Evolutionary conservation across 345 rosid species (phyloP), one percentile per base, ranked within the genome.

Genomic region (Salix brachista): DNA sequence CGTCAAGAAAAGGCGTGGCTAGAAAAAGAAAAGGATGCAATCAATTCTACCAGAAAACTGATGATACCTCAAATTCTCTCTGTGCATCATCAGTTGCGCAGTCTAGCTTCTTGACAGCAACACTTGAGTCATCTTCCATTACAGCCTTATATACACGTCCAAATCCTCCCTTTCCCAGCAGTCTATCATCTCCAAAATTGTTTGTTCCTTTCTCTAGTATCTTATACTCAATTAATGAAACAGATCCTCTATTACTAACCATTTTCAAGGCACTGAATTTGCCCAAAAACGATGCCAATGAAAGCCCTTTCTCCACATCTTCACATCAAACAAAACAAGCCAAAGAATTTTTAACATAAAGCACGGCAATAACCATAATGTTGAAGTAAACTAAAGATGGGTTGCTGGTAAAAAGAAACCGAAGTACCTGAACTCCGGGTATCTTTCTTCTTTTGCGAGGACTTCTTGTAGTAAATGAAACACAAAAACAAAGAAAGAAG

Each of bases 91-190:
- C 91, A 81, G 62, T 87, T 65, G 37, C 81, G 78, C 93, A 92
- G 76, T 93, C 87, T 70, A 91, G 82, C 79, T 92, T 96, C 89
- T 96, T 96, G 61, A 96, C 97, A 14, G 99, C 98, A 70, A 90
- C 91, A 65, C 34, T 73, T 70, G 81, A 73, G 79, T 78, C 82
- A 78, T 88, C 87, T 1, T 93, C 98, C 81, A 96, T 73, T 11
- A 74, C 79, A 69, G 94, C 94, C 79, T 85, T 84, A 78, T 91
- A 96, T 70, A 96, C 99, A 76, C 87, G 84, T 54, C 98, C 99
- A 79, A 96, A 96, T 78, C 92, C 99, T 34, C 99, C 99, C 80
- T 80, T 86, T 32, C 99, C 99, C 87, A 96, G 74, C 41, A 90
- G 83, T 77, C 88, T 93, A 64, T 85, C 85, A 76, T 89, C 94